These are phyloP conservation scores for Zymoseptoria crescenta DNA, from an alignment of 2,329 filamentous ascomycete genomes.

Conservation along the genomic window DNA sequence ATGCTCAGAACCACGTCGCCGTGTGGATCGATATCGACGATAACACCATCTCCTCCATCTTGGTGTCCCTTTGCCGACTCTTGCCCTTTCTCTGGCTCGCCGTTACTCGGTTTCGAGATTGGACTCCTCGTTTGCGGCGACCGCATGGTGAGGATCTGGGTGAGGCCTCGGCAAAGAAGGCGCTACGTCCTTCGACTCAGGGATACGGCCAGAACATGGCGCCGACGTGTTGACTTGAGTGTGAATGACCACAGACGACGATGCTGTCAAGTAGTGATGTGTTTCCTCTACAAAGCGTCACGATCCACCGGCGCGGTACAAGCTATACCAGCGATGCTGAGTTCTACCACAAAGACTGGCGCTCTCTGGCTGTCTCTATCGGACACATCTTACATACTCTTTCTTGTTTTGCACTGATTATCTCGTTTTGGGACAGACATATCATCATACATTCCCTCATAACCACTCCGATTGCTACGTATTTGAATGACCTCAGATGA, in stretches of 20 bases:
- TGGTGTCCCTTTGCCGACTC: neutral
- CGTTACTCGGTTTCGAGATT: neutral
- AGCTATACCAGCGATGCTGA: neutral
- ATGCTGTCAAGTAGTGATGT: neutral
- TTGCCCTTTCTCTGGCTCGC: neutral
- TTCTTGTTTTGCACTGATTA: neutral
- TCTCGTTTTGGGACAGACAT: neutral
- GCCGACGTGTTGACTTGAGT: conserved; percentile 1
- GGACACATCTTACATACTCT: no score
- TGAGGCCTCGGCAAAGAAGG: conserved; percentile 1
- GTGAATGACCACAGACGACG: neutral
- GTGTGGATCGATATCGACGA: conserved; percentile 46
- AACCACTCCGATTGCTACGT: neutral
- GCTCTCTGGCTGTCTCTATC: neutral
- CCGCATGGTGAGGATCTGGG: neutral
- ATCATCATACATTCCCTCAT: neutral
- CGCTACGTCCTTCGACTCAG: conserved; percentile 26
- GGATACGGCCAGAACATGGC: conserved; percentile 46
- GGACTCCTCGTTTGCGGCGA: neutral
- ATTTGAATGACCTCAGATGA: neutral
- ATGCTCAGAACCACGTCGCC: conserved; percentile 63
- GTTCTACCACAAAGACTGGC: neutral
- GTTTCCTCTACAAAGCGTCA: neutral
- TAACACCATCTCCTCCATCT: neutral
- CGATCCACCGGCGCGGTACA: neutral